Conservation (phyloP, 2,329 filamentous ascomycete genomes). For the Trichoderma breve region DNA sequence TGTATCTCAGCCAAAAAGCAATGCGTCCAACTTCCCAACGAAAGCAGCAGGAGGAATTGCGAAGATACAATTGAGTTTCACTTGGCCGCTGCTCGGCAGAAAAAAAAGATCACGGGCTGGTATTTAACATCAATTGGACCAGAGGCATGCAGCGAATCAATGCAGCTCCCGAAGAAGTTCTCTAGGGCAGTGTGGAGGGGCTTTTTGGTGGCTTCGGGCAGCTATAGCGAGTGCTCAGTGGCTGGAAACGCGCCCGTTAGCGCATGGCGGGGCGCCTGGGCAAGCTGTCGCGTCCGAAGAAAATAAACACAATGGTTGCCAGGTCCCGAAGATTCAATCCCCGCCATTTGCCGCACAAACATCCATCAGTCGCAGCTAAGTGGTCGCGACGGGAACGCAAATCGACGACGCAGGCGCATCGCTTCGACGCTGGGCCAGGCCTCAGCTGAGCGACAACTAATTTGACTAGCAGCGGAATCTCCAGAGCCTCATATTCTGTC, state of each 20-base stretch:
- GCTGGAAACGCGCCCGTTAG: constrained; percentile 7
- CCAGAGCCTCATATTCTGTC: not conserved
- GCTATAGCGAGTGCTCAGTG: constrained; percentile 17
- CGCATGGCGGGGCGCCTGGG: constrained; percentile 12
- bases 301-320: constrained; percentile 29
- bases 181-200: constrained; percentile 18
- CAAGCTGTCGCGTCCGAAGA: constrained; percentile 19
- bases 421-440: not conserved
- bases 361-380: not conserved
- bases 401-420: not conserved
- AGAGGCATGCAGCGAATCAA: not conserved
- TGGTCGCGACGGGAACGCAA: not conserved
- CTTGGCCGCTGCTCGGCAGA: not conserved
- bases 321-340: constrained; percentile 16
- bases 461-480: not conserved
- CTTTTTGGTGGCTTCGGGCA: not conserved
- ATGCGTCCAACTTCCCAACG: not conserved
- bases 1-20: not conserved
- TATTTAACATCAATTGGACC: not conserved
- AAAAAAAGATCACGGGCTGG: not conserved
- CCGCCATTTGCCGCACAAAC: constrained; percentile 15
- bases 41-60: not conserved
- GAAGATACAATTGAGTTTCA: not conserved
- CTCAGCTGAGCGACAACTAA: not conserved
- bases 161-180: constrained; percentile 8